These are phyloP conservation scores for Phytophthora tubulina DNA, from an alignment of 352 stramenopile genomes.

Conservation along the genomic window DNA sequence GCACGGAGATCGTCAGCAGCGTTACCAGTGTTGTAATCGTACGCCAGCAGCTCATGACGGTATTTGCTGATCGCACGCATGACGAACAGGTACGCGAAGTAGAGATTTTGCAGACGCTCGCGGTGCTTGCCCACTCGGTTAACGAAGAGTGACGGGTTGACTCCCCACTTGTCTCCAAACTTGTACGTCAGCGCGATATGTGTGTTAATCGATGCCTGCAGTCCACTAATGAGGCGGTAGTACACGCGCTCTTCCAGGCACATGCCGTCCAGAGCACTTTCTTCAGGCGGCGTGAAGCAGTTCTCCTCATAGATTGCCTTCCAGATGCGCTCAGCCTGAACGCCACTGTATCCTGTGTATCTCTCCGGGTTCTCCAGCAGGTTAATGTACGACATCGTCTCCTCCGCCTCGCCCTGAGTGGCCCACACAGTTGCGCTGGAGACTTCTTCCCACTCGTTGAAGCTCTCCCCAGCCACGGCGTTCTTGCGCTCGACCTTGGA, in stretches of 20 bases:
- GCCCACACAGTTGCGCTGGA: conserved; percentile 68
- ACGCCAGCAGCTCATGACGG: conserved; percentile 91
- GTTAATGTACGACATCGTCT: conserved; percentile 95
- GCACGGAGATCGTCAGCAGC: conserved; percentile 81
- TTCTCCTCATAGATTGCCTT: conserved; percentile 98
- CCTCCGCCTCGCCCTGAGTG: conserved; percentile 62
- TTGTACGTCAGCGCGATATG: conserved; percentile 93
- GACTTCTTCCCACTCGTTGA: conserved; percentile 73
- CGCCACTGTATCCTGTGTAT: conserved; percentile 98
- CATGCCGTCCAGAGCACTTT: conserved; percentile 73
- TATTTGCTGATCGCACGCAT: conserved; percentile 96
- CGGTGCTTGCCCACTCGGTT: conserved; percentile 92
- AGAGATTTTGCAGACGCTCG: conserved; percentile 97
- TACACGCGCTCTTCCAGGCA: conserved; percentile 97
- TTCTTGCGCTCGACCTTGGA: conserved; percentile 84
- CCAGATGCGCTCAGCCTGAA: conserved; percentile 94
- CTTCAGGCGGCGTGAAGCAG: conserved; percentile 88
- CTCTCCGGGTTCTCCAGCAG: conserved; percentile 97
- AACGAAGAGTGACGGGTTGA: conserved; percentile 86
- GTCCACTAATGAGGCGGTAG: conserved; percentile 95
- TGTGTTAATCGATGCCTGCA: conserved; percentile 97
- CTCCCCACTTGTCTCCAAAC: conserved; percentile 71
- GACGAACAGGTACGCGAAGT: conserved; percentile 98
- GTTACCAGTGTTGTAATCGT: conserved; percentile 96
- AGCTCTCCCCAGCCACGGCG: conserved; percentile 67